Evolutionary conservation across 2,329 filamentous ascomycete species (phyloP), one percentile per base, ranked within the genome.

Genomic region (Alternaria solani): DNA sequence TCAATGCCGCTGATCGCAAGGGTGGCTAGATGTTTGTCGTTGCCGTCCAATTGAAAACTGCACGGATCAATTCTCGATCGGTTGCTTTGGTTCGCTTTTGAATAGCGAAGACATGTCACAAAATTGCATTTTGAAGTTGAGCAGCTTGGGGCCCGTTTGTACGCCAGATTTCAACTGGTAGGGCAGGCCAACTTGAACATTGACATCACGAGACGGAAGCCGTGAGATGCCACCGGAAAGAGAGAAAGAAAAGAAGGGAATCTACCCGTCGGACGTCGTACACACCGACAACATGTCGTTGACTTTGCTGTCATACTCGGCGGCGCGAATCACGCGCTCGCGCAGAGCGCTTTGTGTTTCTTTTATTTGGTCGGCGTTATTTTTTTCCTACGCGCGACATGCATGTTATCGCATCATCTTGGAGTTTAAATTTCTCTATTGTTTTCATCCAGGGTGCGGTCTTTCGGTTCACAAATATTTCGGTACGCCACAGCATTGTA

Each of bases 1-100:
- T 71, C 2, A 82, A 81, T 64, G 76, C 79, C 46, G 75, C 76
- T 34, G 81, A 83, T 52, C 75, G 81, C 36, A 84, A 84, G 61
- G 82, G 82, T 12, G 82, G 82, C 23, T 81, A 74, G 56, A 36
- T 42, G 23, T 25, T 47, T 28, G 16, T 30, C 34, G 34, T 34
- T 49, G 41, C 43, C 26, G 20, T 44, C 32, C 12, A 30, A 34
- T 49, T 18, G 32, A 38, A 30, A 44, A 30, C 30, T 30, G 46
- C n/a, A 18, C 28, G n/a, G 5, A 32, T 39, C 12, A 7, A n/a
- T 59, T 12, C 43, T 18, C 23, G 23, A 32, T 26, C 20, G 46
- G 11, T 47, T 23, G 20, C 39, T 28, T 26, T 23, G 7, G 34
- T 20, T 42, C 25, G 30, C 36, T 39, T 36, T 60, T 60, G 57